phyloP scores from a whole-genome alignment of 1,284 basidiomycete species.

The Tylopilus orsonianus region DNA sequence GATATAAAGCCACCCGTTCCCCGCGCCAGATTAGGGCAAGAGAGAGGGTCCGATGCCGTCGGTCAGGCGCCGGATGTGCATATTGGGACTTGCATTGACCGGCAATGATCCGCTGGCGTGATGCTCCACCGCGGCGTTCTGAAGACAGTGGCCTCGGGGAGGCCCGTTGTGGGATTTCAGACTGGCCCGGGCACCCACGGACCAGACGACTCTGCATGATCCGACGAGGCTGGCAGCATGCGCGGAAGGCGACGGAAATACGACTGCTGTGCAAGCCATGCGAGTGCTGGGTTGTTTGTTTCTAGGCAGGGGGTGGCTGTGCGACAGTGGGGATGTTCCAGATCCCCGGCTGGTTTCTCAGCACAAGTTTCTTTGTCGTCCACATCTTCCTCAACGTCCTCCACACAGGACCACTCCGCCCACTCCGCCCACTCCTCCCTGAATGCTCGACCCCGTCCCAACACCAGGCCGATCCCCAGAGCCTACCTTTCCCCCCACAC shows the following conservation, averaged over 20 bases:
- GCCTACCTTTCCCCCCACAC: conserved; percentile 38
- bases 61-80: background rate
- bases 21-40: background rate
- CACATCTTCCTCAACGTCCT: background rate
- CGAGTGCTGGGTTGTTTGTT: background rate
- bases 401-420: too few relatives aligned
- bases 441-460: conserved; percentile 15
- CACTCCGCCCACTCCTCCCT: too few relatives aligned
- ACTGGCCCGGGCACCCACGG: too few relatives aligned
- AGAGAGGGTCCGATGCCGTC: background rate
- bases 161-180: too few relatives aligned
- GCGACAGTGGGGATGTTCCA: conserved; percentile 18
- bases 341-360: conserved; percentile 17
- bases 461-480: background rate
- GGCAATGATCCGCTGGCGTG: background rate
- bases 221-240: background rate
- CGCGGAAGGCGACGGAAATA: background rate
- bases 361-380: conserved; percentile 1
- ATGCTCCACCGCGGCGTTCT: background rate
- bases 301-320: conserved; percentile 29
- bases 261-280: too few relatives aligned
- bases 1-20: background rate
- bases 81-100: too few relatives aligned
- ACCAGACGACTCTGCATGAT: background rate
- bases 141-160: too few relatives aligned